Base-by-base conservation (phyloP, 495 filamentous ascomycete species). In the Echria macrotheca region DNA sequence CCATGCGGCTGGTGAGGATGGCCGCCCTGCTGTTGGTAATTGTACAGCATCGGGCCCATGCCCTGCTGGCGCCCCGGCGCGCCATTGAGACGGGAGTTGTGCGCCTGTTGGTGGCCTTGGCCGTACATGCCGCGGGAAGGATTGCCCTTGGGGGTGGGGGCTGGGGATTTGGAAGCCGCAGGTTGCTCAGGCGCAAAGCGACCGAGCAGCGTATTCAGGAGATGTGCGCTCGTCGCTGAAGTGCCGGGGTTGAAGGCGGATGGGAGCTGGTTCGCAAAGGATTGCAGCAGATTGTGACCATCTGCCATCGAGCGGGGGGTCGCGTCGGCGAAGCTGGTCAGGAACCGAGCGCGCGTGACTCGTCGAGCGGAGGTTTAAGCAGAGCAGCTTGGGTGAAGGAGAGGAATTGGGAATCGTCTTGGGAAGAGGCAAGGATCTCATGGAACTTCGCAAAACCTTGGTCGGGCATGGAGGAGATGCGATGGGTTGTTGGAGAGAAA, bases 41-140 rank as follows among this genome's bases (percentile, higher is more conserved):
- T 86, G 58, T 84, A 83, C 58, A 78, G 74, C 70, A 83, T 71
- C 76, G 60, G 68, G n/a, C n/a, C n/a, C 59, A 76, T 71, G 32
- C 56, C 63, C 23, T 69, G 68, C 49, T 69, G 68, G 35, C 71
- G 62, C n/a, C 66, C 67, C 23, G 65, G 67, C 15, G 70, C 73
- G 42, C 75, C 77, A 72, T 77, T 82, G 54, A 79, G 72, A 54
- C 79, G 78, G 56, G 84, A 78, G 75, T 89, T 86, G 67, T 91
- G 89, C 54, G 80, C 82, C 66, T 84, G 81, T 63, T 90, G 85
- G 56, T 90, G 87, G 31, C 75, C 76, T 59, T 90, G 86, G 54
- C 77, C 81, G 72, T 85, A 95, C 89, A 95, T 95, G 58, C 73
- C 64, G 79, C 46, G 87, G 72, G 47, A 79, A 80, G 63, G 86